Percentiles rank a stretch among this genome's conserved stretches.
Conservation (phyloP, 2,329 filamentous ascomycete species). For the Coniella lustricola region DNA sequence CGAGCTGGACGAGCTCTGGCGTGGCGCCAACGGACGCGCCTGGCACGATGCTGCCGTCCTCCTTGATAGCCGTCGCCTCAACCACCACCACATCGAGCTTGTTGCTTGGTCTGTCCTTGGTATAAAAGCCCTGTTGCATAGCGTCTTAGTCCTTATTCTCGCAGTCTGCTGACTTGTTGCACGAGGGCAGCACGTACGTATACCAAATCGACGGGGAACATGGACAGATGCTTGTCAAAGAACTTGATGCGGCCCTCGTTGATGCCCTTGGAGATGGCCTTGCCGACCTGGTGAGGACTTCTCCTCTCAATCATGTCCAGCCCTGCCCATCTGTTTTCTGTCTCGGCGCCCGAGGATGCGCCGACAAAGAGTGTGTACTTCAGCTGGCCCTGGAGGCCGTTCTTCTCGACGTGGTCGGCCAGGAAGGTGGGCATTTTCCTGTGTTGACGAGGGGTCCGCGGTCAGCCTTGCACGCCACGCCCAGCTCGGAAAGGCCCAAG, state of each 20-base stretch:
- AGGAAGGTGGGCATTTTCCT: constrained; percentile 79
- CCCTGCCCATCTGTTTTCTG: constrained; percentile 84
- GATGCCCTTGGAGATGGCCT: constrained; percentile 83
- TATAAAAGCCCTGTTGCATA: constrained; percentile 62
- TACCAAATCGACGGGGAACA: constrained; percentile 83
- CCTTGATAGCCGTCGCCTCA: constrained; percentile 79
- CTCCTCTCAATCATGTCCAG: constrained; percentile 86
- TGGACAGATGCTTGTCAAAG: constrained; percentile 88
- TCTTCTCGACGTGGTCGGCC: constrained; percentile 84
- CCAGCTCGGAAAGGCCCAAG: not conserved
- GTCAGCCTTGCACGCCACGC: constrained; percentile 10
- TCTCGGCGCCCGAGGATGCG: constrained; percentile 83
- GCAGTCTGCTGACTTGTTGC: not conserved
- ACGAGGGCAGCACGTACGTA: constrained; percentile 45
- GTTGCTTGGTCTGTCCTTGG: constrained; percentile 66
- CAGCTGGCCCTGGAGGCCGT: constrained; percentile 73
- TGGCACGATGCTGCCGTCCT: constrained; percentile 82
- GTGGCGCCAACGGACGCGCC: constrained; percentile 80
- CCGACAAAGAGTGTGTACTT: constrained; percentile 85
- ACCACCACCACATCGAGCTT: constrained; percentile 78
- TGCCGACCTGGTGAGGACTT: constrained; percentile 82
- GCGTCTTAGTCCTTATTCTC: constrained; percentile 9
- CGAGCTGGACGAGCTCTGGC: constrained; percentile 82
- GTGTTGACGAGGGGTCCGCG: not conserved
- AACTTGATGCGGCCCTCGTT: constrained; percentile 85